Conservation (phyloP, 1,139 yeast genomes). For the Taphrina betulina region DNA sequence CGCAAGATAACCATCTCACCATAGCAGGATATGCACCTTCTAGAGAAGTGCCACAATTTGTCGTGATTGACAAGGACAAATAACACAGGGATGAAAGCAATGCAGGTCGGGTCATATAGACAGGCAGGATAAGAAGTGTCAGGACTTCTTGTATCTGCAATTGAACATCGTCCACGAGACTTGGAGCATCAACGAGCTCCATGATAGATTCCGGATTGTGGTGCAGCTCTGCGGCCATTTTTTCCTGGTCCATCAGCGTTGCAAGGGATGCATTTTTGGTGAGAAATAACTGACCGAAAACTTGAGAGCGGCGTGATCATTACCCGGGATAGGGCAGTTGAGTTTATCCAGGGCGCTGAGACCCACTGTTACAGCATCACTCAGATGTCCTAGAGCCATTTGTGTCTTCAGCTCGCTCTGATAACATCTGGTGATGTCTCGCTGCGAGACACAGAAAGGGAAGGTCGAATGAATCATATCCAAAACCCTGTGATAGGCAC, state of each 20-base stretch:
- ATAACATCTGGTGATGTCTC: neutral
- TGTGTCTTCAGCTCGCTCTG: neutral
- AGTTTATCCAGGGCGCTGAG: constrained; percentile 1
- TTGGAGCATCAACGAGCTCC: neutral
- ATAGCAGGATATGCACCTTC: constrained; percentile 18
- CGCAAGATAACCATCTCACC: neutral
- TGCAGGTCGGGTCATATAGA: constrained; percentile 12
- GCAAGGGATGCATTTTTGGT: neutral
- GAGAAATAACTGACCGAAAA: neutral
- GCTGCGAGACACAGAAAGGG: neutral
- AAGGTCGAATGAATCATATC: neutral
- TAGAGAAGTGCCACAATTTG: neutral
- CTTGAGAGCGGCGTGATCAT: constrained; percentile 1
- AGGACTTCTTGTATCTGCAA: constrained; percentile 7
- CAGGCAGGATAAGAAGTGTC: constrained; percentile 17
- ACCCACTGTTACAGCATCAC: neutral
- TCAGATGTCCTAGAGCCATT: constrained; percentile 7
- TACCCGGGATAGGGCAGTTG: constrained; percentile 4
- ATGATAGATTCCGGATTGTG: neutral
- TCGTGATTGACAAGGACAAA: constrained; percentile 3
- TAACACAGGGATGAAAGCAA: constrained; percentile 4
- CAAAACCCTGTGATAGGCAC: neutral
- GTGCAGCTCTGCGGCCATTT: neutral
- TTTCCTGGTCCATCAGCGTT: neutral
- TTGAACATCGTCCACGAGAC: neutral